These are phyloP conservation scores for Lasiodiplodia hormozganensis DNA, from an alignment of 2,329 filamentous ascomycete species.

Conservation along the genomic window DNA sequence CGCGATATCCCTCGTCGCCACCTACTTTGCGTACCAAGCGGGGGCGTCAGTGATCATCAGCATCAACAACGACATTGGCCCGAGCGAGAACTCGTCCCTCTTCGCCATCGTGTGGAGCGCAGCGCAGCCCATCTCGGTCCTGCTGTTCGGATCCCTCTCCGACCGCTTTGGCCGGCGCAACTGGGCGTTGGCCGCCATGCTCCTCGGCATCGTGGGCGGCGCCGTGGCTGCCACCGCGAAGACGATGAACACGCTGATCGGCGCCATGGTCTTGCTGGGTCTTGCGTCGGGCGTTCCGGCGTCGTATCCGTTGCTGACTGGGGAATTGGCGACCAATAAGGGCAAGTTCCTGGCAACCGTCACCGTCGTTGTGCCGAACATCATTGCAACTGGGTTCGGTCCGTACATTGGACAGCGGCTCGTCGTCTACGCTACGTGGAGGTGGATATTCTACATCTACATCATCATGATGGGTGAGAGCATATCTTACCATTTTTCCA, in stretches of 20 bases:
- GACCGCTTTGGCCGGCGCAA: slow-evolving; percentile 39
- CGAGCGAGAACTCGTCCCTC: slow-evolving; percentile 38
- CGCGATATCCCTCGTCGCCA: slow-evolving; percentile 32
- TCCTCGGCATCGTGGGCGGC: slow-evolving; percentile 36
- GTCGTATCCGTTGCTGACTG: slow-evolving; percentile 39
- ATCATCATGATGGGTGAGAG: slow-evolving; percentile 47
- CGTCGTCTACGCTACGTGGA: slow-evolving; percentile 46
- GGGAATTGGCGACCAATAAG: slow-evolving; percentile 47
- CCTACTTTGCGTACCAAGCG: slow-evolving; percentile 35
- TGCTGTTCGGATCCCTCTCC: slow-evolving; percentile 37
- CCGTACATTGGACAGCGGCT: slow-evolving; percentile 54
- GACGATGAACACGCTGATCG: slow-evolving; percentile 41
- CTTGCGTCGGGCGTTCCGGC: slow-evolving; percentile 39
- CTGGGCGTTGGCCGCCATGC: slow-evolving; percentile 36
- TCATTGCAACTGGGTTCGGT: slow-evolving; percentile 49
- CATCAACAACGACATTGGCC: slow-evolving; percentile 40
- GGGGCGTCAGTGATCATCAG: slow-evolving; percentile 22
- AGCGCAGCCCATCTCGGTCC: slow-evolving; percentile 35
- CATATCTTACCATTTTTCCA: slow-evolving; percentile 32
- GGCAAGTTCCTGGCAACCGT: slow-evolving; percentile 37
- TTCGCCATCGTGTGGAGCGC: slow-evolving; percentile 41
- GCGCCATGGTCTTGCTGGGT: slow-evolving; percentile 39
- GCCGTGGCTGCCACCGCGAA: slow-evolving; percentile 41
- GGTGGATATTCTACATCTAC: slow-evolving; percentile 59
- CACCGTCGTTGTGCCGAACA: slow-evolving; percentile 33